phyloP scores from a whole-genome alignment of 2,329 filamentous ascomycete species.

The Xylaria sp. region DNA sequence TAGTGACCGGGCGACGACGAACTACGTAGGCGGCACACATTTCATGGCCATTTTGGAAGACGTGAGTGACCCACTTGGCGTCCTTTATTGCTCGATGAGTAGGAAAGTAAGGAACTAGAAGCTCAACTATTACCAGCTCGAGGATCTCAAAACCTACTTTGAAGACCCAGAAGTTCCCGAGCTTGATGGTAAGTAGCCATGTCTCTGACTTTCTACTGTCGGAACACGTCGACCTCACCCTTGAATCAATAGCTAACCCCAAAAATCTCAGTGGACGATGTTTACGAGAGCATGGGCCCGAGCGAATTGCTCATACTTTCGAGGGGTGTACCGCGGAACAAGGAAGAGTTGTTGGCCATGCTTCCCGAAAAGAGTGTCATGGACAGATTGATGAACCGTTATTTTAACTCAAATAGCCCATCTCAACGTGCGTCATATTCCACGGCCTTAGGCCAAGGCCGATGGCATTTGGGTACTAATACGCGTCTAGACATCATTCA shows the following conservation, averaged over 20 bases:
- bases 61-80: conserved; percentile 53
- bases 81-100: neutral
- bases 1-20: conserved; percentile 57
- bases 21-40: conserved; percentile 68
- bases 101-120: conserved; percentile 28
- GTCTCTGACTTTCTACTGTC: neutral
- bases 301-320: conserved; percentile 58
- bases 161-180: conserved; percentile 57
- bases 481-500: conserved; percentile 60
- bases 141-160: conserved; percentile 68
- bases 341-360: conserved; percentile 58
- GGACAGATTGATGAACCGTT: conserved; percentile 63
- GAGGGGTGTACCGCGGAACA: conserved; percentile 53
- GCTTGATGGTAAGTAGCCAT: conserved; percentile 35
- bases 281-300: conserved; percentile 50
- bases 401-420: conserved; percentile 64
- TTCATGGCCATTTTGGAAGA: conserved; percentile 70
- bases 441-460: neutral
- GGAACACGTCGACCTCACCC: neutral
- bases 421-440: conserved; percentile 57
- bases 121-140: conserved; percentile 56
- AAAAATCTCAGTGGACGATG: conserved; percentile 40
- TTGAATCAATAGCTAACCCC: neutral
- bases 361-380: conserved; percentile 59
- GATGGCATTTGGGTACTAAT: conserved; percentile 27